Percentiles rank a stretch among this genome's conserved stretches.
Evolutionary conservation across 805 yeast genomes (phyloP).

Genomic region (Myxozyma neglecta): DNA sequence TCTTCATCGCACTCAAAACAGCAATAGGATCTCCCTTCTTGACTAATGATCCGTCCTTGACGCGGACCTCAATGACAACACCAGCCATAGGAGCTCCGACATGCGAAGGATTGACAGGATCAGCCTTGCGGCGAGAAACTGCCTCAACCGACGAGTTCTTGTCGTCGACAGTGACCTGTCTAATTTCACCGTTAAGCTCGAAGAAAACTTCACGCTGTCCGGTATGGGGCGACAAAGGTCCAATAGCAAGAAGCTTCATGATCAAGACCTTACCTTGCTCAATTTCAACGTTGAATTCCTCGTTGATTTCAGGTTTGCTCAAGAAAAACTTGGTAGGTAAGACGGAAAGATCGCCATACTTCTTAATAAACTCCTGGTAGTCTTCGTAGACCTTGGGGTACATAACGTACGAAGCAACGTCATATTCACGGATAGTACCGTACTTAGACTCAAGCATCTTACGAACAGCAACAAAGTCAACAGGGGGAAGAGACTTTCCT

Average conservation of each 20-base stretch:
- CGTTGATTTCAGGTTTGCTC: constrained; percentile 82
- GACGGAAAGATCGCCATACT: constrained; percentile 89
- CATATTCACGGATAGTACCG: constrained; percentile 68
- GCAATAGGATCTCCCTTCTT: constrained; percentile 96
- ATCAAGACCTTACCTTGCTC: constrained; percentile 94
- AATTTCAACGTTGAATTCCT: constrained; percentile 84
- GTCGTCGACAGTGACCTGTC: constrained; percentile 91
- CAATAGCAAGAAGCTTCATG: constrained; percentile 87
- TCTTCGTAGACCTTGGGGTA: constrained; percentile 96
- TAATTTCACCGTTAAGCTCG: constrained; percentile 96
- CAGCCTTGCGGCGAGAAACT: constrained; percentile 87
- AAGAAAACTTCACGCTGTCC: constrained; percentile 96
- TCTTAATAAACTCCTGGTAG: constrained; percentile 68
- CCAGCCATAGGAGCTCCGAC: constrained; percentile 99
- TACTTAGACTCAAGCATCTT: constrained; percentile 75
- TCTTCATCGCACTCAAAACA: constrained; percentile 96
- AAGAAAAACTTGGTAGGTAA: constrained; percentile 90
- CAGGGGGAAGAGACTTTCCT: constrained; percentile 84
- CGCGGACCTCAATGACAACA: constrained; percentile 91
- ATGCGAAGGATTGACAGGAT: constrained; percentile 79
- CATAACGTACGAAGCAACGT: constrained; percentile 95
- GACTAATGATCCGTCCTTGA: constrained; percentile 81
- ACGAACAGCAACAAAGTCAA: constrained; percentile 69
- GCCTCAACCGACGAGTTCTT: constrained; percentile 82
- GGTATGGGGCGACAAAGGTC: constrained; percentile 78